Evolutionary conservation across 73 alveolate genomes (phyloP).

Genomic region (Tetrahymena malaccensis): DNA sequence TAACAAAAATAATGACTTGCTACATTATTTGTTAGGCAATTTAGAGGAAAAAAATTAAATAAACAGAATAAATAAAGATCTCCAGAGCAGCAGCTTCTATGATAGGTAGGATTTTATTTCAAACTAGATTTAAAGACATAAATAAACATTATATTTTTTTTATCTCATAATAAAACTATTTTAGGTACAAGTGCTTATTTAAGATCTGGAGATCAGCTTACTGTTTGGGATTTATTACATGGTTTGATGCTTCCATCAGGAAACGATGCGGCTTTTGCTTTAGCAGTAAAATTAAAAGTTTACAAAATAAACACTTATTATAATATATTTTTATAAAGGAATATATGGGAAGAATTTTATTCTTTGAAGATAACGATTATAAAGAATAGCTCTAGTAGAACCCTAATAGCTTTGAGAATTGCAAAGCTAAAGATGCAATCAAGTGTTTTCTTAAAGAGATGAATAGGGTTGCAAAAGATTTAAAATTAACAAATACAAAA

Average conservation of each 20-base stretch:
- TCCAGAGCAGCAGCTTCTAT: conserved; percentile 19
- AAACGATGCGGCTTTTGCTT: conserved; percentile 40
- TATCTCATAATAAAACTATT: too few species aligned
- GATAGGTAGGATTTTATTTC: too few species aligned
- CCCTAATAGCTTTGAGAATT: not conserved
- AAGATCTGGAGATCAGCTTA: conserved; percentile 59
- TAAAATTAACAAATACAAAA: conserved; percentile 58
- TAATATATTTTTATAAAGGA: not conserved
- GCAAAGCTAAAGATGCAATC: conserved; percentile 27
- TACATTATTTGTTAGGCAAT: conserved; percentile 40
- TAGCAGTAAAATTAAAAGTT: conserved; percentile 54
- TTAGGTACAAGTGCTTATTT: conserved; percentile 76
- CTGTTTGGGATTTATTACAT: conserved; percentile 73
- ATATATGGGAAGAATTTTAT: not conserved
- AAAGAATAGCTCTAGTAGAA: not conserved
- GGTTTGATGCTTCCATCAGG: conserved; percentile 46
- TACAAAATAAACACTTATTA: conserved; percentile 4
- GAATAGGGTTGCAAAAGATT: conserved; percentile 68
- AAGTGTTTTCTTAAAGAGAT: conserved; percentile 61
- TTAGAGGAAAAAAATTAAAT: conserved; percentile 32
- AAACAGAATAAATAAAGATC: conserved; percentile 14
- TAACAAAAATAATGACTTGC: conserved; percentile 81
- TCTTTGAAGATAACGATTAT: not conserved
- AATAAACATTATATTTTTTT: too few species aligned
- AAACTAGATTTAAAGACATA: too few species aligned